Base-by-base conservation (phyloP, 2,329 filamentous ascomycete species). In the Rugonectria rugulosa region DNA sequence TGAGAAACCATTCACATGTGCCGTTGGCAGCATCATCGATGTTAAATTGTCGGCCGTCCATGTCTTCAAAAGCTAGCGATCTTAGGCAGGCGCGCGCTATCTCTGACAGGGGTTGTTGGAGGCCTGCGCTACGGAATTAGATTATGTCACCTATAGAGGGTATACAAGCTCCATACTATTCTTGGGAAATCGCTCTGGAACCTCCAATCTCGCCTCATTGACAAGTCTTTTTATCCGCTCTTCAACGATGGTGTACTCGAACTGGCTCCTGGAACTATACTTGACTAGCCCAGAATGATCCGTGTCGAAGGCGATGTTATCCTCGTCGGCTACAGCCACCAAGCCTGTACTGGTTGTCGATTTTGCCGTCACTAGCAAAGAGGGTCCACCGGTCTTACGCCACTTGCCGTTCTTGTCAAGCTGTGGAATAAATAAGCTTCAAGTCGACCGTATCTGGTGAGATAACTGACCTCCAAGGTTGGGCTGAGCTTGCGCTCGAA, bases 1-100 rank as follows among this genome's bases (percentile, higher is more conserved):
- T 5, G 32, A 61, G 51, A 3, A 77, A 55, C 73, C 73, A 76
- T n/a, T 61, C 27, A 50, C 68, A 76, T 2, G 73, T 75, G 1
- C 68, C 57, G 9, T 42, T 11, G 11, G 56, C 48, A 2, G 68
- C 63, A 3, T 20, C 7, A 5, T 63, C 57, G n/a, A 70, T 66
- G 7, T 70, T 58, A 7, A 65, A 27, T 20, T 38, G 54, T 4
- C 72, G 70, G 26, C 56, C 43, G 2, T 61, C 20, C 62, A 75
- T 70, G 37, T 68, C 59, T 1, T 43, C 55, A 50, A 73, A 75
- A 8, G 67, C 62, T 5, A 75, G 59, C 3, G 72, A 73, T 38
- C 51, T 52, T 9, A 73, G 61, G 55, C 70, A 74, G n/a, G n/a
- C n/a, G n/a, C n/a, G n/a, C n/a, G n/a, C n/a, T n/a, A n/a, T n/a